A percentile compares a stretch with the other conserved stretches of the same genome.
These are phyloP conservation scores for Fomitopsis serialis DNA, from an alignment of 768 basidiomycete genomes.

Conservation along the genomic window DNA sequence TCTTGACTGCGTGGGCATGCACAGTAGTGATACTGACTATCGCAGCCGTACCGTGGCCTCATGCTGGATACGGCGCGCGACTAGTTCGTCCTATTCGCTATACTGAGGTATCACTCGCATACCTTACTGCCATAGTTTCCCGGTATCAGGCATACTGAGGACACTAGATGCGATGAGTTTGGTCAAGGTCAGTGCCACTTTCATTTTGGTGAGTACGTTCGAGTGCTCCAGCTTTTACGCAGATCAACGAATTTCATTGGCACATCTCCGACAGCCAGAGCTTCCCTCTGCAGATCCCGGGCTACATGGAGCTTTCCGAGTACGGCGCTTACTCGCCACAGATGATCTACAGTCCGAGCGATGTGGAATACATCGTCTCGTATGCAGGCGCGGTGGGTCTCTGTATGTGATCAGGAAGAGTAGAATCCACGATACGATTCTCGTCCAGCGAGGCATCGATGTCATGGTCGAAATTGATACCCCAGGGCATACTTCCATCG, in stretches of 20 bases:
- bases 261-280: conserved; percentile 45
- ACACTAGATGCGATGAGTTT: conserved; percentile 69
- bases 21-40: no score
- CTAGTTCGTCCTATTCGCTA: conserved; percentile 48
- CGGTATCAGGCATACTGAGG: conserved; percentile 57
- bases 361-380: conserved; percentile 33
- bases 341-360: conserved; percentile 28
- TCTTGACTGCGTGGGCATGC: no score
- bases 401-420: no score
- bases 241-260: conserved; percentile 38
- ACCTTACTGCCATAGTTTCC: conserved; percentile 41
- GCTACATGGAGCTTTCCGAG: conserved; percentile 30
- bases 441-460: conserved; percentile 46
- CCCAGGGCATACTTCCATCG: conserved; percentile 43
- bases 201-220: neutral
- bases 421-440: no score
- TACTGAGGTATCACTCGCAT: neutral
- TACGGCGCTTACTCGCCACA: conserved; percentile 39
- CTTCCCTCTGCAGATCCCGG: conserved; percentile 39
- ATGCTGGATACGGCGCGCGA: conserved; percentile 80
- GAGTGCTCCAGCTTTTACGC: no score
- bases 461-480: conserved; percentile 45
- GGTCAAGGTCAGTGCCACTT: conserved; percentile 15
- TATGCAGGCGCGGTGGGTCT: conserved; percentile 39
- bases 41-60: conserved; percentile 74